phyloP scores from a whole-genome alignment of 106 monocot genomes.

The Posidonia australis region DNA sequence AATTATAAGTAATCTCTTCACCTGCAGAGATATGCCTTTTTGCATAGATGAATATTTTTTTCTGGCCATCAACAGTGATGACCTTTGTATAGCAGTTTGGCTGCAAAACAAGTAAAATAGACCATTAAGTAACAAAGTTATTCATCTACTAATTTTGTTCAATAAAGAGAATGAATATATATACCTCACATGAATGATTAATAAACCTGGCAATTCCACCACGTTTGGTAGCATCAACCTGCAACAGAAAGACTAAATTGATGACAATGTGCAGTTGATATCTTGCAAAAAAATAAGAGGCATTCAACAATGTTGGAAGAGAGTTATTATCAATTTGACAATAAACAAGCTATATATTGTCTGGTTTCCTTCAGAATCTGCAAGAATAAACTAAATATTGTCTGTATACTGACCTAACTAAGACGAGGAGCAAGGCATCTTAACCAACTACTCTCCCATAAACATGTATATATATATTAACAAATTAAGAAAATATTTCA shows the following conservation, averaged over 20 bases:
- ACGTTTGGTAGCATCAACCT: conserved; percentile 99
- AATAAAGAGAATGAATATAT: background rate
- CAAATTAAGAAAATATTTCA: too few relatives aligned
- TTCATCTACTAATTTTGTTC: background rate
- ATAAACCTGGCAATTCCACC: conserved; percentile 98
- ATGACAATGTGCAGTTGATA: too few relatives aligned
- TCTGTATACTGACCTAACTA: too few relatives aligned
- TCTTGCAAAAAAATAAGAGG: too few relatives aligned
- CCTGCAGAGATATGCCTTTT: conserved; percentile 83
- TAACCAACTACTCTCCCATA: too few relatives aligned
- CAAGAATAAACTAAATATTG: too few relatives aligned
- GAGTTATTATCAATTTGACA: too few relatives aligned
- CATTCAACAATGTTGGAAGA: too few relatives aligned
- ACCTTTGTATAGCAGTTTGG: conserved; percentile 98
- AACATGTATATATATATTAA: too few relatives aligned
- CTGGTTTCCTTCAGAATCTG: too few relatives aligned
- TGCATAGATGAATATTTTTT: conserved; percentile 98
- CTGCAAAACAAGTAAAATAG: conserved; percentile 25
- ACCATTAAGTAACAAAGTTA: background rate
- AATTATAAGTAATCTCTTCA: conserved; percentile 96
- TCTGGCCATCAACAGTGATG: conserved; percentile 92
- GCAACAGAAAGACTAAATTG: conserved; percentile 10
- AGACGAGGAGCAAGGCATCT: too few relatives aligned
- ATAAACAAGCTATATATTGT: too few relatives aligned
- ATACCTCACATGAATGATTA: conserved; percentile 98